phyloP scores from a whole-genome alignment of 2,329 filamentous ascomycete species.

The Cercospora canescens region DNA sequence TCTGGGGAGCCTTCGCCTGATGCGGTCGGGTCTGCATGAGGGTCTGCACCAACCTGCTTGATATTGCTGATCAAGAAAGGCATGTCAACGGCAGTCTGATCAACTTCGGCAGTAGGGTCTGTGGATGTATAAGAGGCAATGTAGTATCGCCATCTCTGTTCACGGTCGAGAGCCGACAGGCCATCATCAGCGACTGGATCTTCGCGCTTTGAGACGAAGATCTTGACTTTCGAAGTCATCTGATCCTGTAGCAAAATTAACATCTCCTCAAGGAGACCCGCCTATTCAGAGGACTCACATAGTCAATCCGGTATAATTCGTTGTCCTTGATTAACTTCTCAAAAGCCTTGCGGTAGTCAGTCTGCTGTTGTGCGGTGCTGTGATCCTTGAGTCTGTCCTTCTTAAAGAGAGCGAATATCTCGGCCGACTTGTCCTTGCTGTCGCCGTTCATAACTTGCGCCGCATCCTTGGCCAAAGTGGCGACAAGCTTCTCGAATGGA shows the following conservation, averaged over 20 bases:
- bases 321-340: slow-evolving; percentile 92
- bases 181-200: slow-evolving; percentile 73
- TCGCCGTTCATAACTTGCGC: slow-evolving; percentile 83
- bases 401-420: slow-evolving; percentile 85
- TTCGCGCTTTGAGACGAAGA: slow-evolving; percentile 85
- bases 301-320: slow-evolving; percentile 86
- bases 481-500: slow-evolving; percentile 85
- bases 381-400: slow-evolving; percentile 77
- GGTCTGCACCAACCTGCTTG: slow-evolving; percentile 38
- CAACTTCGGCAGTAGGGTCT: slow-evolving; percentile 68
- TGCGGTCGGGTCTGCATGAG: slow-evolving; percentile 18
- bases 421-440: slow-evolving; percentile 87
- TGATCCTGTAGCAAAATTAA: slow-evolving; percentile 56
- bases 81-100: slow-evolving; percentile 31
- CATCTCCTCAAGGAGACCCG: not conserved
- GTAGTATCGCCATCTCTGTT: slow-evolving; percentile 86
- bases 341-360: slow-evolving; percentile 85
- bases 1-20: not conserved
- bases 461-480: slow-evolving; percentile 76
- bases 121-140: slow-evolving; percentile 87
- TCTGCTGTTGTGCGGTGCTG: slow-evolving; percentile 86
- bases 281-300: slow-evolving; percentile 63
- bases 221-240: slow-evolving; percentile 64
- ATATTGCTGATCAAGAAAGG: slow-evolving; percentile 44
- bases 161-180: slow-evolving; percentile 49